Percentiles rank a stretch among this genome's conserved stretches.
These are phyloP conservation scores for Tricholomella constricta DNA, from an alignment of 768 basidiomycete genomes.

Conservation along the genomic window DNA sequence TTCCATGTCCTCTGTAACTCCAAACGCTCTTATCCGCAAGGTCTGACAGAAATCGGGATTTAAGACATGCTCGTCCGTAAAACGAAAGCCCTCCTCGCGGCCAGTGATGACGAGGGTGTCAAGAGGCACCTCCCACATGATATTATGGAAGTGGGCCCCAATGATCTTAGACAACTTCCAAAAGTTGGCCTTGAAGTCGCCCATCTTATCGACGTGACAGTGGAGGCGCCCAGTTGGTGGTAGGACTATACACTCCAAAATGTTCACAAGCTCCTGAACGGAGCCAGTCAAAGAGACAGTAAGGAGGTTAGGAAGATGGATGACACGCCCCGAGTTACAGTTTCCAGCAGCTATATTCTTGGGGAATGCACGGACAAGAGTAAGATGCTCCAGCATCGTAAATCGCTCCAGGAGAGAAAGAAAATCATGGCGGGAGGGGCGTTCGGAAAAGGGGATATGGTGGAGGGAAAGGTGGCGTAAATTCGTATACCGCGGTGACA, in stretches of 20 bases:
- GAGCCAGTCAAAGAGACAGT: slow-evolving; percentile 34
- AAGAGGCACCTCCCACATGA: slow-evolving; percentile 21
- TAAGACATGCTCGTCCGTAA: slow-evolving; percentile 17
- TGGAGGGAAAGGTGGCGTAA: slow-evolving; percentile 37
- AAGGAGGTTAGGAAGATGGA: slow-evolving; percentile 30
- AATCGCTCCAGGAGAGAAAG: slow-evolving; percentile 34
- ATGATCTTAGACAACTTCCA: slow-evolving; percentile 29
- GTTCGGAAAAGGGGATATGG: slow-evolving; percentile 38
- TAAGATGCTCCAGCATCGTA: slow-evolving; percentile 33
- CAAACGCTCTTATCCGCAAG: slow-evolving; percentile 35
- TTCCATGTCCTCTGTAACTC: slow-evolving; percentile 19
- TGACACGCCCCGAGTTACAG: slow-evolving; percentile 16
- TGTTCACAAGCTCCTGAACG: slow-evolving; percentile 29
- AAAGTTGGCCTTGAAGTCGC: slow-evolving; percentile 28
- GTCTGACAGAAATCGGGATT: slow-evolving; percentile 36
- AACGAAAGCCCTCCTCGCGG: slow-evolving; percentile 26
- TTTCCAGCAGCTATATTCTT: slow-evolving; percentile 23
- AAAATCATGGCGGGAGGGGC: slow-evolving; percentile 34
- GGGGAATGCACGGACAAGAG: slow-evolving; percentile 36
- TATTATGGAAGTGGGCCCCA: slow-evolving; percentile 24
- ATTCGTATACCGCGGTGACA: slow-evolving; percentile 37
- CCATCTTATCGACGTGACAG: slow-evolving; percentile 28
- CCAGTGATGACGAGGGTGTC: slow-evolving; percentile 34
- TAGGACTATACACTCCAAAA: slow-evolving; percentile 30
- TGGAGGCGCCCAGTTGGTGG: slow-evolving; percentile 27